Base-by-base conservation (phyloP, 2,329 filamentous ascomycete genomes). In the Ophiostoma populinum region DNA sequence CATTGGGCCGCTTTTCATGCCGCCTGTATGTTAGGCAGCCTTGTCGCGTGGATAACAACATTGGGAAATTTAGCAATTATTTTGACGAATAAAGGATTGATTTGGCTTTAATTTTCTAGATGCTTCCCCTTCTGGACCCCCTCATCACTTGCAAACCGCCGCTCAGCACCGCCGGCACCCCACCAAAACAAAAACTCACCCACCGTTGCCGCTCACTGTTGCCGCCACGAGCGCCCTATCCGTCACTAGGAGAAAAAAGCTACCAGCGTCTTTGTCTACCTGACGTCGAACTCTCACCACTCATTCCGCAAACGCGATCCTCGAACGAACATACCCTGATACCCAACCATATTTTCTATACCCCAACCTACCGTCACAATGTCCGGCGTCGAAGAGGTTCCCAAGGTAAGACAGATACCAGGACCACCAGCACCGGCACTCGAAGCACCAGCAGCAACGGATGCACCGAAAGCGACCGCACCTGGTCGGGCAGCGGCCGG, bases 331-430 rank as follows among this genome's bases (percentile, higher is more conserved):
- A n/a, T n/a, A n/a, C n/a, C n/a, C n/a, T n/a, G n/a, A n/a, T n/a
- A n/a, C n/a, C n/a, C n/a, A n/a, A n/a, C n/a, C n/a, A n/a, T n/a
- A n/a, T n/a, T 20, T 27, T 28, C 9, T 20, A 16, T 20, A 6
- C 10, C 6, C 9, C 29, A 22, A 28, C 20, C 10, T 11, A 21
- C 22, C 17, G 13, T 22, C 24, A 32, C 24, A 24, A 55, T 55
- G 52, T 55, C 49, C 35, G 46, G 49, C 39, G 42, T 47, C 45
- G 52, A 55, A 24, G 51, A 52, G 38, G 37, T 39, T 25, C 33
- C 37, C 16, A 35, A 39, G 37, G 37, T 36, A n/a, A 18, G 29
- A 7, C n/a, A 6, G 20, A 15, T 19, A n/a, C n/a, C n/a, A n/a
- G n/a, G n/a, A n/a, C 24, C 34, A 27, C 25, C 4, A 19, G 18